Percentiles rank a stretch among this genome's conserved stretches.
These are phyloP conservation scores for Nannochloropsis salina DNA, from an alignment of 108 stramenopile species.

Conservation along the genomic window DNA sequence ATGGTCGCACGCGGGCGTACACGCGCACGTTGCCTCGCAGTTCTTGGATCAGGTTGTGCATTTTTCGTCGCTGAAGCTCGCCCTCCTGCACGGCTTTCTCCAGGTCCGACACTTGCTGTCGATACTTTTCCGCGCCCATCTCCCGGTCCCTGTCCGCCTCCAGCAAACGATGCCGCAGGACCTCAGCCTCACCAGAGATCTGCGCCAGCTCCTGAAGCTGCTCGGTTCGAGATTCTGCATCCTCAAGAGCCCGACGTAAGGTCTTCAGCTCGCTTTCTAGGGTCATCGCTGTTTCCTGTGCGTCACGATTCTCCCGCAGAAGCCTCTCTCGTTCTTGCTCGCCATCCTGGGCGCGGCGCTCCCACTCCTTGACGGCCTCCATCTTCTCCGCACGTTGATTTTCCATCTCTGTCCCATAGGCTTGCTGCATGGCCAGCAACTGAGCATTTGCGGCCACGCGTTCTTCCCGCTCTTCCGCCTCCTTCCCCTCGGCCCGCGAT, in stretches of 20 bases:
- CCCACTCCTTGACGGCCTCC: conserved; percentile 23
- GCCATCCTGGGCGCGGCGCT: background rate
- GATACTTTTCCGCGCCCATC: conserved; percentile 57
- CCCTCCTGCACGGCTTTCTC: conserved; percentile 67
- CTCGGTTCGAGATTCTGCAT: conserved; percentile 40
- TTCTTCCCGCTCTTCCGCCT: conserved; percentile 49
- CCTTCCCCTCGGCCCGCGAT: conserved; percentile 42
- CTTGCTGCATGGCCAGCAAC: conserved; percentile 44
- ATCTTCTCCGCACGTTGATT: conserved; percentile 13
- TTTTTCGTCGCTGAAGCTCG: conserved; percentile 64
- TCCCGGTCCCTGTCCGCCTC: conserved; percentile 38
- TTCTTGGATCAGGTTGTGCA: conserved; percentile 91
- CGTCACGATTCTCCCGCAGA: conserved; percentile 18
- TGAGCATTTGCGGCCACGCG: conserved; percentile 50
- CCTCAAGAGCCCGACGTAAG: conserved; percentile 38
- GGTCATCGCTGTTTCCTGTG: conserved; percentile 23
- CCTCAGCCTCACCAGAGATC: conserved; percentile 51
- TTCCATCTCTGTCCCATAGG: conserved; percentile 37
- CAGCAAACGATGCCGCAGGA: conserved; percentile 44
- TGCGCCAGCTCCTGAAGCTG: conserved; percentile 44
- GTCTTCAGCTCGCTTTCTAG: conserved; percentile 43
- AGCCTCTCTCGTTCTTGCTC: background rate
- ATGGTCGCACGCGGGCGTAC: conserved; percentile 83
- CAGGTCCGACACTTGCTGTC: conserved; percentile 66
- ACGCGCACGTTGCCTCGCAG: conserved; percentile 91